phyloP scores from a whole-genome alignment of 345 rosid genomes.

The Garcia nutans region DNA sequence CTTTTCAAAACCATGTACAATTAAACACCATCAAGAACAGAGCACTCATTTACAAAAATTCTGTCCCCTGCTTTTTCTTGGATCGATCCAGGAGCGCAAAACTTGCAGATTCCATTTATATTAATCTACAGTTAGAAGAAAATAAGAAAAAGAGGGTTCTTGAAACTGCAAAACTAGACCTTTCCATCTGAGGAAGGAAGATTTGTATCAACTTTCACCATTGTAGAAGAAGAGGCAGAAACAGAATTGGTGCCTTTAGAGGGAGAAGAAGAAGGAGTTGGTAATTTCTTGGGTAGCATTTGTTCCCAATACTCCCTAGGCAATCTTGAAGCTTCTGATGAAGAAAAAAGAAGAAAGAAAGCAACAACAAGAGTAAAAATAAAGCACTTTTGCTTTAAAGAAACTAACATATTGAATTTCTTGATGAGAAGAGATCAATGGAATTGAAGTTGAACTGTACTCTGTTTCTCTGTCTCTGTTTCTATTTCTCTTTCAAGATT shows the following conservation, averaged over 20 bases:
- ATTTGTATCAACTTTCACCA: conserved; percentile 29
- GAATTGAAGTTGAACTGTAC: conserved; percentile 14
- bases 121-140: conserved; percentile 21
- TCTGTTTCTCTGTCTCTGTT: background rate
- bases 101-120: conserved; percentile 8
- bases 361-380: conserved; percentile 43
- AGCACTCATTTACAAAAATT: conserved; percentile 12
- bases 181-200: conserved; percentile 53
- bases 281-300: conserved; percentile 89
- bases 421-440: conserved; percentile 13
- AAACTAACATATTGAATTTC: conserved; percentile 33
- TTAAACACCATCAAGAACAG: background rate
- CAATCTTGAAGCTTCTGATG: conserved; percentile 59
- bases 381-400: conserved; percentile 43
- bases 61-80: conserved; percentile 13
- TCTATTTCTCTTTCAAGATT: conserved; percentile 20
- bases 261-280: conserved; percentile 73
- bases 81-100: background rate
- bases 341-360: conserved; percentile 29
- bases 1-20: conserved; percentile 20
- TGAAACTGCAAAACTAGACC: conserved; percentile 36
- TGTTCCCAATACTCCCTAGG: conserved; percentile 66
- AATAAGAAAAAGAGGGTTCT: background rate
- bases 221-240: conserved; percentile 41
- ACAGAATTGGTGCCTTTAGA: conserved; percentile 83